phyloP scores from a whole-genome alignment of 352 stramenopile genomes.

The Lagenidium giganteum region DNA sequence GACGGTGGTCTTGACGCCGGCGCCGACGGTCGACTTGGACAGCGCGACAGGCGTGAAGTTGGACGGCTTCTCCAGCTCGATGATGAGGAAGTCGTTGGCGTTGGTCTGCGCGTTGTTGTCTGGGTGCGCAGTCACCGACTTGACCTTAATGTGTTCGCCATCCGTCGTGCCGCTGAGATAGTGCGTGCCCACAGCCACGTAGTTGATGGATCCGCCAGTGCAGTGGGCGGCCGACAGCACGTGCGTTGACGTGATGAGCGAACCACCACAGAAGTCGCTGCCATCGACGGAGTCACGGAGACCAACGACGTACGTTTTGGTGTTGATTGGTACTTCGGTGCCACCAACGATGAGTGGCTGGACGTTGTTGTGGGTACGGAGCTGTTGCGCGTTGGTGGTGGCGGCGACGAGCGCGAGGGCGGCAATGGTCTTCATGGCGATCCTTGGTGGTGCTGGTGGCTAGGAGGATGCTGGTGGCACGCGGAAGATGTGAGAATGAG shows the following conservation, averaged over 20 bases:
- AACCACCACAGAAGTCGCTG: constrained; percentile 20
- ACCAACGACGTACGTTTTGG: constrained; percentile 25
- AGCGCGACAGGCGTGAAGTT: constrained; percentile 7
- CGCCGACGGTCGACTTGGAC: constrained; percentile 1
- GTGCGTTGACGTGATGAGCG: constrained; percentile 43
- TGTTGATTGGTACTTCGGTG: constrained; percentile 27
- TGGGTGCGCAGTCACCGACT: constrained; percentile 7
- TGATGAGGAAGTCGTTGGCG: constrained; percentile 19
- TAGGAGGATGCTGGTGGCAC: no score
- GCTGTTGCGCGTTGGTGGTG: neutral
- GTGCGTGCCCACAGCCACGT: constrained; percentile 16
- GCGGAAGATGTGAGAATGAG: no score
- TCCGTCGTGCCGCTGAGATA: constrained; percentile 8
- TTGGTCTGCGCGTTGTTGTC: constrained; percentile 6
- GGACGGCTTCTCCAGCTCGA: constrained; percentile 9
- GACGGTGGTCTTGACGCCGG: constrained; percentile 18
- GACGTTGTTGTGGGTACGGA: constrained; percentile 5
- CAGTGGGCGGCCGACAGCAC: constrained; percentile 49
- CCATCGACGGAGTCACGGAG: constrained; percentile 11
- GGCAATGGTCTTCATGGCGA: no score
- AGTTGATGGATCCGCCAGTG: constrained; percentile 7
- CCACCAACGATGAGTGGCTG: constrained; percentile 44
- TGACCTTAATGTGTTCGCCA: constrained; percentile 6
- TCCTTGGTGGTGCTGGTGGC: no score
- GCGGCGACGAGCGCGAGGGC: constrained; percentile 9